These are phyloP conservation scores for Apostasia ramifera DNA, from an alignment of 106 monocot genomes.

Conservation along the genomic window DNA sequence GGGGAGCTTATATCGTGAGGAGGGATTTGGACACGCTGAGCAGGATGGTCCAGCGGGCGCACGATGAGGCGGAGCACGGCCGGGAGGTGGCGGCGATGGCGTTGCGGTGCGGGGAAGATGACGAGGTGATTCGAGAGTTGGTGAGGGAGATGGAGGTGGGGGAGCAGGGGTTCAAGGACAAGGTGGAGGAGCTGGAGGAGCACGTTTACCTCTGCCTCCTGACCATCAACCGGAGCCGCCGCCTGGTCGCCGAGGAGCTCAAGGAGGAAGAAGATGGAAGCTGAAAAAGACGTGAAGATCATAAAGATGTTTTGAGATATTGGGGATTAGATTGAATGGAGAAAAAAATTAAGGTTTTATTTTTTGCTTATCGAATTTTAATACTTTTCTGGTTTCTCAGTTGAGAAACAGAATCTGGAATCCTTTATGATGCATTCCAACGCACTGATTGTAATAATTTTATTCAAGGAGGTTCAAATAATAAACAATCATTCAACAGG, in stretches of 20 bases:
- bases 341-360: no score
- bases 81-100: slow-evolving; percentile 53
- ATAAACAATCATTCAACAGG: no score
- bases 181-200: slow-evolving; percentile 75
- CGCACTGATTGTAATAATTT: no score
- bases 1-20: slow-evolving; percentile 74
- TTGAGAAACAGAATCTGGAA: no score
- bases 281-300: no score
- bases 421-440: no score
- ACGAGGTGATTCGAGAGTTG: slow-evolving; percentile 32
- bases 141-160: slow-evolving; percentile 34
- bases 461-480: no score
- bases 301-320: no score
- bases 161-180: slow-evolving; percentile 29
- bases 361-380: no score
- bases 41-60: slow-evolving; percentile 57
- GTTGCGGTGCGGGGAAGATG: slow-evolving; percentile 23
- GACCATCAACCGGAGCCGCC: slow-evolving; percentile 61
- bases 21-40: slow-evolving; percentile 82
- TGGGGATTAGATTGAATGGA: no score
- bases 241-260: slow-evolving; percentile 32
- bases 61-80: slow-evolving; percentile 83
- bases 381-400: no score
- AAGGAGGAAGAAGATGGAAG: no score
- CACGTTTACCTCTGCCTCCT: slow-evolving; percentile 77